Conservation (phyloP, 306 rosid species). For the Pyrus pyrifolia region DNA sequence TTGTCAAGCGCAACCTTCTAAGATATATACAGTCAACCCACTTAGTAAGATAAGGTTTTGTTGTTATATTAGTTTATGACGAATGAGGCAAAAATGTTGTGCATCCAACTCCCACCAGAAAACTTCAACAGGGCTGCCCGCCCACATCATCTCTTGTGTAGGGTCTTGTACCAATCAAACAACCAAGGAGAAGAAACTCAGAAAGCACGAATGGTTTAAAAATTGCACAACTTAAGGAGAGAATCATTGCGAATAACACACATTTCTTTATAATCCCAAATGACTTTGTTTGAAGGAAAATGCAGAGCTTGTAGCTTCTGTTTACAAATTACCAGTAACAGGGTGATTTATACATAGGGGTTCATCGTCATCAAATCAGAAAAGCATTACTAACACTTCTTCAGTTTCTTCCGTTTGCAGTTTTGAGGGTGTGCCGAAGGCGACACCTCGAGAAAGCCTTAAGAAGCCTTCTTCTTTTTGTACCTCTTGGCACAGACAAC, state of each 20-base stretch:
- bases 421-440: neutral
- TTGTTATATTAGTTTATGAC: no score
- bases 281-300: neutral
- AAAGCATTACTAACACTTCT: neutral
- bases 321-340: neutral
- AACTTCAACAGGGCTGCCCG: no score
- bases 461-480: slow-evolving; percentile 68
- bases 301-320: neutral
- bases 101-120: no score
- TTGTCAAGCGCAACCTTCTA: no score
- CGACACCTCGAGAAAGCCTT: neutral
- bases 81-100: no score
- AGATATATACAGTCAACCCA: no score
- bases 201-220: neutral
- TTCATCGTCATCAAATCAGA: neutral
- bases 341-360: neutral
- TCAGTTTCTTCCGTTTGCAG: neutral
- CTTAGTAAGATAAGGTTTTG: no score
- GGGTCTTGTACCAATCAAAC: neutral
- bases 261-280: neutral
- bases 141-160: no score
- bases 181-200: no score
- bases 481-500: slow-evolving; percentile 52
- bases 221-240: neutral
- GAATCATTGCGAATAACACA: neutral